These are phyloP conservation scores for Clonostachys solani DNA, from an alignment of 2,329 filamentous ascomycete genomes.

Conservation along the genomic window DNA sequence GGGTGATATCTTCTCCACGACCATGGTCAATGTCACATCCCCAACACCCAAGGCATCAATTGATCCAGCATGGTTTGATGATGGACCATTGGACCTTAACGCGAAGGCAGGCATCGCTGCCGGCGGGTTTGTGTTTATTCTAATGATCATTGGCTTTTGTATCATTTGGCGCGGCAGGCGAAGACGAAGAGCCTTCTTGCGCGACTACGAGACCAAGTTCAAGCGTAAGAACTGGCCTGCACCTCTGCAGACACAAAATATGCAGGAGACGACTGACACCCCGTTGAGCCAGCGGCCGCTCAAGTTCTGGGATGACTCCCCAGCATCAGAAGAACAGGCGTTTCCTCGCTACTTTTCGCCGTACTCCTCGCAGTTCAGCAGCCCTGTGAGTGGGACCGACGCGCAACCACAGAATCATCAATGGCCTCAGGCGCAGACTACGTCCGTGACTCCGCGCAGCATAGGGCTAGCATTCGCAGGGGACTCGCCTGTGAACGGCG, in stretches of 20 bases:
- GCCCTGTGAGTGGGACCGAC: conserved; percentile 45
- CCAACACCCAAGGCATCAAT: conserved; percentile 36
- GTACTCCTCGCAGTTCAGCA: conserved; percentile 56
- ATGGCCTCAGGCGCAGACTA: conserved; percentile 12
- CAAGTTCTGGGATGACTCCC: conserved; percentile 47
- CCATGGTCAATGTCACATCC: conserved; percentile 41
- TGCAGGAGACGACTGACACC: conserved; percentile 10
- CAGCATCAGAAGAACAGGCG: conserved; percentile 29
- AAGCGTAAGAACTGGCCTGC: conserved; percentile 14
- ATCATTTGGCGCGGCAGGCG: conserved; percentile 55
- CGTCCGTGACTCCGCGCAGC: conserved; percentile 24
- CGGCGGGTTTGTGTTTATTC: conserved; percentile 41
- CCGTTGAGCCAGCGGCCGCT: conserved; percentile 34
- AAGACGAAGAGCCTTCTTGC: conserved; percentile 46
- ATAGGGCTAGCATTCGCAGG: conserved; percentile 40
- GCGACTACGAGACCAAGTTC: conserved; percentile 32
- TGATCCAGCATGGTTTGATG: conserved; percentile 30
- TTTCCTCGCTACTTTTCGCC: conserved; percentile 52
- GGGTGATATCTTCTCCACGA: conserved; percentile 47
- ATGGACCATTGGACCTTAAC: conserved; percentile 44
- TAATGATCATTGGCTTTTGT: conserved; percentile 42
- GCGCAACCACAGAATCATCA: conserved; percentile 28
- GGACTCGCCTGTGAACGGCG: conserved; percentile 8
- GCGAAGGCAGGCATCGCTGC: conserved; percentile 55
- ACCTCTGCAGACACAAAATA: conserved; percentile 1